Conservation (phyloP, 495 filamentous ascomycete genomes). For the Neurospora cerealis region DNA sequence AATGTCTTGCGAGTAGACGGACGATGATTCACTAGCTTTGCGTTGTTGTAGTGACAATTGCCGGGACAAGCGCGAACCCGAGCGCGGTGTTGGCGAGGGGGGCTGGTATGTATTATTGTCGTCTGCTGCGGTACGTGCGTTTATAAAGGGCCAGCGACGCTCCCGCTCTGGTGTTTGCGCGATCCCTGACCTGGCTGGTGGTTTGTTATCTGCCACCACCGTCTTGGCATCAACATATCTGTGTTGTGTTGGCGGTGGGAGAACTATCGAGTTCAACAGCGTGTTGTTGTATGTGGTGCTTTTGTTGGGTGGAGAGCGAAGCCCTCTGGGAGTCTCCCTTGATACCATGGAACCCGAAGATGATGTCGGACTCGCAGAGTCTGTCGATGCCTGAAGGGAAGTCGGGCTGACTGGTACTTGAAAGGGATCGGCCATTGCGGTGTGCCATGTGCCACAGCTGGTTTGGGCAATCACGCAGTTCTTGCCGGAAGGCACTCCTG, state of each 20-base stretch:
- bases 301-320: background rate
- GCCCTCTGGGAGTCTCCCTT: background rate
- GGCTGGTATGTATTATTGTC: background rate
- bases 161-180: background rate
- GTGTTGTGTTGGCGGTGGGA: constrained; percentile 2
- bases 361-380: background rate
- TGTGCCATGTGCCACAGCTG: background rate
- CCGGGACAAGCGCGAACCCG: background rate
- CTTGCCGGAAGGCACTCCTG: constrained; percentile 1
- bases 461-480: background rate
- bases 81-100: background rate
- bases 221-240: background rate
- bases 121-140: background rate
- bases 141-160: background rate
- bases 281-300: background rate
- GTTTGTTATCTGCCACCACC: background rate
- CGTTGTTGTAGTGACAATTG: background rate
- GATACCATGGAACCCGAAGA: background rate
- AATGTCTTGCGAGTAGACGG: constrained; percentile 16
- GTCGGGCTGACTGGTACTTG: constrained; percentile 2
- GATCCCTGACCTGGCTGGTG: background rate
- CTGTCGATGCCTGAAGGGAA: background rate
- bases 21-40: constrained; percentile 12
- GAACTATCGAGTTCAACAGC: background rate
- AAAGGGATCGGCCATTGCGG: background rate